Evolutionary conservation across 495 filamentous ascomycete species (phyloP).

Genomic region (Melanomma pulvis-pyrius): DNA sequence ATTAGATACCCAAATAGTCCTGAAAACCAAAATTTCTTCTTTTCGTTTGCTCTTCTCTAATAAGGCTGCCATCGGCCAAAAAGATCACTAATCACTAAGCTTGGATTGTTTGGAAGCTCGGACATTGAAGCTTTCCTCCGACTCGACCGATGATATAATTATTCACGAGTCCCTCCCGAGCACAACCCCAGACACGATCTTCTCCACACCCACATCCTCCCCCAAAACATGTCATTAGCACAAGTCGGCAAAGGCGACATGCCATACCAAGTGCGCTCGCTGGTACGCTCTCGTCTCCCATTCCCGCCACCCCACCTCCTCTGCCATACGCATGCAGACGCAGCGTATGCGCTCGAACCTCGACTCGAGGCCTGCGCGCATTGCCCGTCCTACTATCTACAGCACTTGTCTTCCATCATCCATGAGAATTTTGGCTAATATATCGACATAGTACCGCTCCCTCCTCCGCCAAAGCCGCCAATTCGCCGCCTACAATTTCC

Average conservation of each 20-base stretch:
- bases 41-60: neutral
- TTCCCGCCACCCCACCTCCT: neutral
- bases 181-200: neutral
- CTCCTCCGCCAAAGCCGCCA: constrained; percentile 83
- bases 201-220: neutral
- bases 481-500: constrained; percentile 94
- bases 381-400: neutral
- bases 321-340: too few relatives aligned
- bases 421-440: neutral
- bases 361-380: neutral
- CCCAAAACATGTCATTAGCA: constrained; percentile 30
- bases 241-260: constrained; percentile 36
- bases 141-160: constrained; percentile 27
- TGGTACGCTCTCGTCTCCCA: constrained; percentile 29
- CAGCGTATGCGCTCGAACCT: too few relatives aligned
- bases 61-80: neutral
- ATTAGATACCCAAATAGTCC: constrained; percentile 2
- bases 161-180: neutral
- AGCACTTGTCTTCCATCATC: neutral
- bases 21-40: neutral
- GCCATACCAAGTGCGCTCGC: constrained; percentile 41
- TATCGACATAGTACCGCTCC: constrained; percentile 76
- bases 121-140: constrained; percentile 21
- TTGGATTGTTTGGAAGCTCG: constrained; percentile 11
- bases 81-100: neutral